Evolutionary conservation across 2,329 filamentous ascomycete species (phyloP).

Genomic region (Alternaria dauci): DNA sequence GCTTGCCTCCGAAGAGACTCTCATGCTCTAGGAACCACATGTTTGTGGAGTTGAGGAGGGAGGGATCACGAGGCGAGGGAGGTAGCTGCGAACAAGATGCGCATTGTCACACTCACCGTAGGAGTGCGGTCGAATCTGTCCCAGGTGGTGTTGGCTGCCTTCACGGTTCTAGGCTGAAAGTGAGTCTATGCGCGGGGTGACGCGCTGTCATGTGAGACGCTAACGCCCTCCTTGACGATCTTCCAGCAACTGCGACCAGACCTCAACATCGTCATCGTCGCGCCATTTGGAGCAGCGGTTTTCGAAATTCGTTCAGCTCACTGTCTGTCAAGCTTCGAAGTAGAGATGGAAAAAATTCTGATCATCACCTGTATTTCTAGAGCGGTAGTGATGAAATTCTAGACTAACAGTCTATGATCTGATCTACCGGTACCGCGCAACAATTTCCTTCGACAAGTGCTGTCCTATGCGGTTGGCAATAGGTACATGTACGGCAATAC

Average conservation of each 20-base stretch:
- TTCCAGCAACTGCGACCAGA: background rate
- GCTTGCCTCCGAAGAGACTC: slow-evolving; percentile 66
- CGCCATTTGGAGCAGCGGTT: background rate
- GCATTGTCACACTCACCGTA: slow-evolving; percentile 7
- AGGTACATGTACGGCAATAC: background rate
- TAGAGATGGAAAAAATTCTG: background rate
- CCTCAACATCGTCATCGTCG: background rate
- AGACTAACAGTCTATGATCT: background rate
- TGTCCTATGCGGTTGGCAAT: background rate
- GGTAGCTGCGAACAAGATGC: background rate
- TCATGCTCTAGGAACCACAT: slow-evolving; percentile 67
- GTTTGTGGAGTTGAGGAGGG: background rate
- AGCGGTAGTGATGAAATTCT: background rate
- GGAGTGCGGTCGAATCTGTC: background rate
- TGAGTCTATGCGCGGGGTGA: slow-evolving; percentile 9
- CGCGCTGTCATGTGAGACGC: slow-evolving; percentile 20
- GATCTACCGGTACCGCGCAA: background rate
- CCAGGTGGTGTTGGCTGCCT: background rate
- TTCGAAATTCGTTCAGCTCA: background rate
- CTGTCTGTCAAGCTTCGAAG: background rate
- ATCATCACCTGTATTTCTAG: background rate
- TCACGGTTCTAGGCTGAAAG: slow-evolving; percentile 1
- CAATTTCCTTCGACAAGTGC: background rate
- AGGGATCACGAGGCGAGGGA: background rate
- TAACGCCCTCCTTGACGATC: slow-evolving; percentile 4